A percentile compares a stretch with the other conserved stretches of the same genome.
Conservation (phyloP, 2,329 filamentous ascomycete species). For the Penicillium sp. region DNA sequence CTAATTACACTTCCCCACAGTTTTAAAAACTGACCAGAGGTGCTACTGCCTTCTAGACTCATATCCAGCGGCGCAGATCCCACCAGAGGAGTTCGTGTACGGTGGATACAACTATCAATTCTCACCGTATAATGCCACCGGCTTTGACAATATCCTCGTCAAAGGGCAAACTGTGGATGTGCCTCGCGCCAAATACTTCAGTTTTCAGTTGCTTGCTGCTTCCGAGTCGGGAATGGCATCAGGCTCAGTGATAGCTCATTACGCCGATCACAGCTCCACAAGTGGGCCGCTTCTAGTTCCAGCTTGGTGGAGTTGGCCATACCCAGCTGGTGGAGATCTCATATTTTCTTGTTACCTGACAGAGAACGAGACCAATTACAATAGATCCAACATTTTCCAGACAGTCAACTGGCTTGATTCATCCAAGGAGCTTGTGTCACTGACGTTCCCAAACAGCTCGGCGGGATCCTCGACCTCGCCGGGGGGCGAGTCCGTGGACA, state of each 20-base stretch:
- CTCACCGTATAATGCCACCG: conserved; percentile 40
- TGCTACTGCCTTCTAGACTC: conserved; percentile 24
- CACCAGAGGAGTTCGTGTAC: conserved; percentile 41
- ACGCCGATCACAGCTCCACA: conserved; percentile 42
- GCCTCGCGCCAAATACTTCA: conserved; percentile 41
- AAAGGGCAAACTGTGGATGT: conserved; percentile 41
- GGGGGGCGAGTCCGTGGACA: conserved; percentile 26
- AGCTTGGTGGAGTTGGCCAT: conserved; percentile 47
- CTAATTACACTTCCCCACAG: background rate
- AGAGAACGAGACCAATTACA: conserved; percentile 42
- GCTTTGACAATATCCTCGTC: conserved; percentile 45
- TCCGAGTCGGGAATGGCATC: conserved; percentile 45
- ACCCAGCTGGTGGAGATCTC: conserved; percentile 47
- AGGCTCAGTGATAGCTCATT: conserved; percentile 43
- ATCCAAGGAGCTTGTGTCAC: conserved; percentile 41
- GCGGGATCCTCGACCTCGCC: conserved; percentile 34
- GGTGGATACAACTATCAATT: conserved; percentile 44
- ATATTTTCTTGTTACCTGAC: conserved; percentile 46
- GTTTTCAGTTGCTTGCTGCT: conserved; percentile 47
- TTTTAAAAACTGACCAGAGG: background rate
- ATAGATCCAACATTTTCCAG: conserved; percentile 47
- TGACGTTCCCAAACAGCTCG: conserved; percentile 44
- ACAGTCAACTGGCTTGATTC: conserved; percentile 46
- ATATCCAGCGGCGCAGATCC: conserved; percentile 45
- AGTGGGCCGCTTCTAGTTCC: conserved; percentile 41